Conservation (phyloP, 2,329 filamentous ascomycete genomes). For the Alternaria infectoria region DNA sequence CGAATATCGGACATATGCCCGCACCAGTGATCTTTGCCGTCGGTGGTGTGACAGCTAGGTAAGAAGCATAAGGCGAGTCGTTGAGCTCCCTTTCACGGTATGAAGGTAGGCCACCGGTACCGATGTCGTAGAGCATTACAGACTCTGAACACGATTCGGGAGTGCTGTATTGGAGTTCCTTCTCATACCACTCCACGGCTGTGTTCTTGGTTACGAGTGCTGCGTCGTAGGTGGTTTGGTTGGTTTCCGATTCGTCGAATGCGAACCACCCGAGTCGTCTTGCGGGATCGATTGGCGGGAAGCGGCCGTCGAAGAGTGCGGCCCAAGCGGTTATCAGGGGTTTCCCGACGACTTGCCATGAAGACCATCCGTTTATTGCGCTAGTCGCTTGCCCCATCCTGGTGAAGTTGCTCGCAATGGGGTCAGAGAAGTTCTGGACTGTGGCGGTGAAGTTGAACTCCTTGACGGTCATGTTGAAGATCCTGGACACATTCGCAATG, state of each 20-base stretch:
- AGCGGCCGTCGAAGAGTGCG: constrained; percentile 46
- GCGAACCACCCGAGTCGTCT: constrained; percentile 36
- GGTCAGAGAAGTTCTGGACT: constrained; percentile 33
- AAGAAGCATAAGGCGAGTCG: constrained; percentile 38
- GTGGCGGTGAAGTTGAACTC: constrained; percentile 48
- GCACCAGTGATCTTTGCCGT: constrained; percentile 41
- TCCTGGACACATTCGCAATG: constrained; percentile 42
- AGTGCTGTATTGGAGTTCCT: constrained; percentile 45
- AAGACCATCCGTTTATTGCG: constrained; percentile 43
- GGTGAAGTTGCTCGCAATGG: constrained; percentile 39
- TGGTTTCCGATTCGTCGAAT: constrained; percentile 32
- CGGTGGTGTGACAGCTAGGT: constrained; percentile 40
- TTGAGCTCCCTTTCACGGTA: constrained; percentile 48
- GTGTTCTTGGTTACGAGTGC: constrained; percentile 38
- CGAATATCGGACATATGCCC: constrained; percentile 47
- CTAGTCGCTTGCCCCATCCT: constrained; percentile 34
- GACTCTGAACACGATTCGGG: constrained; percentile 50
- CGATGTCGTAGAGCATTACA: constrained; percentile 53
- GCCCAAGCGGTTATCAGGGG: constrained; percentile 45
- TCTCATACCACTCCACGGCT: constrained; percentile 49
- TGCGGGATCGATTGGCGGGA: constrained; percentile 50
- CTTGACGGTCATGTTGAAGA: constrained; percentile 49
- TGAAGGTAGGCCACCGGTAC: constrained; percentile 51
- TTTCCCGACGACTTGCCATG: constrained; percentile 42
- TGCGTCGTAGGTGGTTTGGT: constrained; percentile 23